phyloP scores from a whole-genome alignment of 805 yeast species.

The Saturnispora silvae region DNA sequence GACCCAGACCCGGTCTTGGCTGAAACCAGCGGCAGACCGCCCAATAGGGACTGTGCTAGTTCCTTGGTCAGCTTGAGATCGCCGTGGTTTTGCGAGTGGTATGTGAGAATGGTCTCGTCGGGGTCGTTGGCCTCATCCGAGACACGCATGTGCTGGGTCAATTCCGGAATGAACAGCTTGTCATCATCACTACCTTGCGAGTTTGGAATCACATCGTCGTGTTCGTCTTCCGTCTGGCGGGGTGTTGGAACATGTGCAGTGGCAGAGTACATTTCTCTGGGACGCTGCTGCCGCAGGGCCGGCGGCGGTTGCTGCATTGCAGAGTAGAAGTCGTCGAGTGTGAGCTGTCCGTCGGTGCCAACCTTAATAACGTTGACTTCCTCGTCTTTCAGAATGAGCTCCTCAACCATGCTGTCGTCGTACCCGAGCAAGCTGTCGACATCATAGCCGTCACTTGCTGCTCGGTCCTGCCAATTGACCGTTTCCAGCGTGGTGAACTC shows the following conservation, averaged over 20 bases:
- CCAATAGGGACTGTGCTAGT: constrained; percentile 20
- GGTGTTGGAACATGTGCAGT: not conserved
- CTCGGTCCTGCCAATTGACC: too few relatives aligned
- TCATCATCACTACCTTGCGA: not conserved
- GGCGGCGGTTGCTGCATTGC: not conserved
- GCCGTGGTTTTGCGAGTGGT: not conserved
- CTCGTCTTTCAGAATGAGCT: constrained; percentile 26
- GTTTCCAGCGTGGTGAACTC: constrained; percentile 25
- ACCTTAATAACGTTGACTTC: constrained; percentile 21
- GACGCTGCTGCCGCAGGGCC: not conserved
- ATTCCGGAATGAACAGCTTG: too few relatives aligned
- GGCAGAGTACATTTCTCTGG: not conserved
- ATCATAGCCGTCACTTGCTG: constrained; percentile 14
- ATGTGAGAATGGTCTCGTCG: too few relatives aligned
- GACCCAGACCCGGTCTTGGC: not conserved
- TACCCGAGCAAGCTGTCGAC: constrained; percentile 16
- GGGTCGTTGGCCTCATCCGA: too few relatives aligned
- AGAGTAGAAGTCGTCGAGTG: constrained; percentile 22
- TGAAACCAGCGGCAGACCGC: too few relatives aligned
- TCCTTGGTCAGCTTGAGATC: constrained; percentile 18
- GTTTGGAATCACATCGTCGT: not conserved
- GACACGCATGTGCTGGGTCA: too few relatives aligned
- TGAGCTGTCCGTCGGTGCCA: constrained; percentile 21
- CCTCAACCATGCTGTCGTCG: constrained; percentile 20
- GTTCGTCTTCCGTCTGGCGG: not conserved